phyloP scores from a whole-genome alignment of 2,329 filamentous ascomycete genomes.

The Knufia petricola region DNA sequence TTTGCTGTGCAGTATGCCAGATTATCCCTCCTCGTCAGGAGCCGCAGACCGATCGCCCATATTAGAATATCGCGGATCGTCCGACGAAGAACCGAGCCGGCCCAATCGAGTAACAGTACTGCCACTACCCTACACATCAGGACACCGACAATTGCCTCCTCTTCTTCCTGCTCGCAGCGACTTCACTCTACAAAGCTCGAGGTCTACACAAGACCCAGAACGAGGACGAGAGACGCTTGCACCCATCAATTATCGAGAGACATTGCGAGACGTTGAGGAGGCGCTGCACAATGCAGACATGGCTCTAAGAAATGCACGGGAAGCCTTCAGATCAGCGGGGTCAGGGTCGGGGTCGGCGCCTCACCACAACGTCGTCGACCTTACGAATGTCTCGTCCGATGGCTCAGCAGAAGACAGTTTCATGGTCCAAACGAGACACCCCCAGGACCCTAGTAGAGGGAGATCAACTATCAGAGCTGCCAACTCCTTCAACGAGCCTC shows the following conservation, averaged over 20 bases:
- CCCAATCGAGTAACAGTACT: too few species aligned
- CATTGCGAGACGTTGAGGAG: slow-evolving; percentile 10
- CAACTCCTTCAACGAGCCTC: slow-evolving; percentile 16
- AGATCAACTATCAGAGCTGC: slow-evolving; percentile 9
- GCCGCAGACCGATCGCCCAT: too few species aligned
- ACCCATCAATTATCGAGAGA: slow-evolving; percentile 12
- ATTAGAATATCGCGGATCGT: too few species aligned
- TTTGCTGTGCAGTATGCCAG: not conserved
- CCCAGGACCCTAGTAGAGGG: slow-evolving; percentile 14
- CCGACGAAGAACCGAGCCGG: too few species aligned
- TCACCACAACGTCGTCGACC: slow-evolving; percentile 12
- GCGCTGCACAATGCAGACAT: slow-evolving; percentile 17
- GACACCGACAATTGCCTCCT: slow-evolving; percentile 12
- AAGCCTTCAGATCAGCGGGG: slow-evolving; percentile 16
- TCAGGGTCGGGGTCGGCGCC: too few species aligned
- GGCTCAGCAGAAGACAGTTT: slow-evolving; percentile 13
- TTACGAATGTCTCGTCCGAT: slow-evolving; percentile 14
- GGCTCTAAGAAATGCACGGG: slow-evolving; percentile 19
- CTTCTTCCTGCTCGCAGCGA: slow-evolving; percentile 19
- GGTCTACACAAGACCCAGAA: slow-evolving; percentile 10
- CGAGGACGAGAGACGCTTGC: slow-evolving; percentile 1
- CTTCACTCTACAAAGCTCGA: slow-evolving; percentile 12
- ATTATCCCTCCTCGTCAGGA: not conserved
- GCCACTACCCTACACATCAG: too few species aligned
- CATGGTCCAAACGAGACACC: slow-evolving; percentile 20